Conservation (phyloP, 2,329 filamentous ascomycete genomes). For the Colletotrichum tabaci region DNA sequence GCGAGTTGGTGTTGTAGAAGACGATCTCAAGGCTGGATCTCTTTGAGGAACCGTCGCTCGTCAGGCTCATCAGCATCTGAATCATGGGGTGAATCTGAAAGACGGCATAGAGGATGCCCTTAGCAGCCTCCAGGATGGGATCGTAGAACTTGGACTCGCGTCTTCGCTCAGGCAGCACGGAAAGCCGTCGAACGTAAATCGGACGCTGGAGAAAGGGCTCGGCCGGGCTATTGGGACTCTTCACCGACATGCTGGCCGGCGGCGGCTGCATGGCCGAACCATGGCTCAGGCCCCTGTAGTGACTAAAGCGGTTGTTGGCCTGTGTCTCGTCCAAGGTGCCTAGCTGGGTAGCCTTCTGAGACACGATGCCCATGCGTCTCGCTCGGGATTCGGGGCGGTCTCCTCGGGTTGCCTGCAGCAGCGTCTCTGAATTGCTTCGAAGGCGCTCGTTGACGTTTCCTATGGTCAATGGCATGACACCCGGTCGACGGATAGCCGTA, state of each 20-base stretch:
- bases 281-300: constrained; percentile 77
- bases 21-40: constrained; percentile 77
- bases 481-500: constrained; percentile 75
- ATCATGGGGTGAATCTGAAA: constrained; percentile 79
- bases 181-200: constrained; percentile 75
- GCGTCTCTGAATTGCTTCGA: constrained; percentile 76
- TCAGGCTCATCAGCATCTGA: constrained; percentile 74
- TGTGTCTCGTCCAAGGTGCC: constrained; percentile 75
- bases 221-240: constrained; percentile 73
- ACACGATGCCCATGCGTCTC: constrained; percentile 75
- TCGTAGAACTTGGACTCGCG: constrained; percentile 74
- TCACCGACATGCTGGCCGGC: constrained; percentile 54
- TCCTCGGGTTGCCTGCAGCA: constrained; percentile 63
- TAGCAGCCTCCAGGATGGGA: constrained; percentile 75
- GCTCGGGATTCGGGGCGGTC: constrained; percentile 70
- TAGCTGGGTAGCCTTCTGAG: constrained; percentile 72
- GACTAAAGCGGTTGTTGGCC: constrained; percentile 75
- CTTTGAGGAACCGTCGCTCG: constrained; percentile 72
- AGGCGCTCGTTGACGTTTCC: constrained; percentile 78
- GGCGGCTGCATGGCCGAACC: constrained; percentile 77
- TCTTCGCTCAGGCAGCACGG: constrained; percentile 74
- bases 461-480: constrained; percentile 79
- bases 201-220: constrained; percentile 71
- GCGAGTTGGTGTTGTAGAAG: constrained; percentile 77
- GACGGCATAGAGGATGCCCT: constrained; percentile 76